Evolutionary conservation across 345 rosid genomes (phyloP).

Genomic region (Citrus sinensis): DVS_A1.0 CM039168.1:13634001-13634500

Average conservation of each 20-base stretch:
- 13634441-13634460: background rate
- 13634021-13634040: no score
- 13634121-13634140: conserved; percentile 8
- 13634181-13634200: background rate
- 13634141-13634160: background rate
- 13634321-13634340: conserved; percentile 8
- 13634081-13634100: no score
- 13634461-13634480: background rate
- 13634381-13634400: background rate
- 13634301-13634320: background rate
- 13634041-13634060: no score
- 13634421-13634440: conserved; percentile 10
- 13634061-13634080: no score
- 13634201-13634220: conserved; percentile 1
- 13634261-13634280: conserved; percentile 1
- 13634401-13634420: conserved; percentile 4
- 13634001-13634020: no score
- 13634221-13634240: conserved; percentile 4
- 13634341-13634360: background rate
- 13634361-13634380: background rate
- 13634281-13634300: background rate
- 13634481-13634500: background rate
- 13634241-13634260: conserved; percentile 10
- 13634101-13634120: no score
- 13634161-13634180: background rate